Conservation (phyloP, 108 stramenopile genomes). For the Skeletonema marinoi region DNA sequence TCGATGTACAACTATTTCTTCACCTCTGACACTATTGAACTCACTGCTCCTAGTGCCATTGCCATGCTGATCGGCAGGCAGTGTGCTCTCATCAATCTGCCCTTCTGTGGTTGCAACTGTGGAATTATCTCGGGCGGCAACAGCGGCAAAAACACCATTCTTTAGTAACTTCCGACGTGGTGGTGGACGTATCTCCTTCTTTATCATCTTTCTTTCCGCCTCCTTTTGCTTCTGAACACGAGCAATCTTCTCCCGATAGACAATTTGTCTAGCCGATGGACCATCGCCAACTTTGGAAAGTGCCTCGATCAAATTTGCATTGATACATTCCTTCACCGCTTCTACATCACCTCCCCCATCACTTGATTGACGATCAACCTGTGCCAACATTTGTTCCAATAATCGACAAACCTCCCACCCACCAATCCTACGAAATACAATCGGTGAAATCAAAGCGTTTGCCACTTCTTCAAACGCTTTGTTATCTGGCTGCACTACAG, state of each 20-base stretch:
- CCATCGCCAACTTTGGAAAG: not conserved
- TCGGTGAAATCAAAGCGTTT: not conserved
- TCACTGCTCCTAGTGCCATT: no score
- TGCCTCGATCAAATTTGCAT: conserved; percentile 2
- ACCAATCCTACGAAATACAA: not conserved
- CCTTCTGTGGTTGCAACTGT: not conserved
- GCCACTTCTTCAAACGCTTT: not conserved
- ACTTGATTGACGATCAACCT: not conserved
- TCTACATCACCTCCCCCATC: not conserved
- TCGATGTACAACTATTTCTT: not conserved
- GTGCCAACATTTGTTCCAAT: not conserved
- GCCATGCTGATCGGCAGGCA: not conserved
- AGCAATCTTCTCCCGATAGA: not conserved
- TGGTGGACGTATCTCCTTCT: not conserved
- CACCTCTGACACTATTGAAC: not conserved
- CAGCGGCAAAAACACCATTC: not conserved
- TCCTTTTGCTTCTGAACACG: not conserved
- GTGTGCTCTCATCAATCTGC: not conserved
- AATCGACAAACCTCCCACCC: not conserved
- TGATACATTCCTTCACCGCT: not conserved
- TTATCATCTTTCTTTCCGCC: not conserved
- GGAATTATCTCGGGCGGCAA: not conserved
- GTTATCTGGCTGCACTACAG: not conserved
- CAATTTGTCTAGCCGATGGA: not conserved
- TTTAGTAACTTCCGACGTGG: not conserved